Conservation (phyloP, 805 yeast species). For the Candida nitratophila region DNA sequence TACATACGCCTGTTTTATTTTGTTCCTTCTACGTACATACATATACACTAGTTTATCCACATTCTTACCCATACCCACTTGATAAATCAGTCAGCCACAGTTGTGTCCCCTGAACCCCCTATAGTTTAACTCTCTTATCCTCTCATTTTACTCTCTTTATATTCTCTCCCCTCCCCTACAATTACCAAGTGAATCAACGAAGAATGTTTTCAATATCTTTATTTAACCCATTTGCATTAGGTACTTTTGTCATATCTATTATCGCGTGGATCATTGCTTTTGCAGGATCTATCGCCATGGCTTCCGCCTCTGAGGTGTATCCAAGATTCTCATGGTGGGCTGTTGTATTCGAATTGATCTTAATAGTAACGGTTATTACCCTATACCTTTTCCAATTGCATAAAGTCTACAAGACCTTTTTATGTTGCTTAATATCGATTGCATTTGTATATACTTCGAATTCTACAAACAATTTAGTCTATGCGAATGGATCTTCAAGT, state of each 20-base stretch:
- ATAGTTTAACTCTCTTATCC: no score
- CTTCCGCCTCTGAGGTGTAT: conserved; percentile 35
- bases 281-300: conserved; percentile 76
- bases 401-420: conserved; percentile 58
- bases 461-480: conserved; percentile 73
- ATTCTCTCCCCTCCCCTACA: not conserved
- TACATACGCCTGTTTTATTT: no score
- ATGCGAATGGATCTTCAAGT: conserved; percentile 52
- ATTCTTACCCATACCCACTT: no score
- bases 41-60: no score
- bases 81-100: no score
- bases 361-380: conserved; percentile 43
- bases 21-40: no score
- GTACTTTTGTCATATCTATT: conserved; percentile 66
- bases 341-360: conserved; percentile 64
- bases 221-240: conserved; percentile 71
- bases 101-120: no score
- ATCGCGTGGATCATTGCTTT: conserved; percentile 85
- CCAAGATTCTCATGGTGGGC: conserved; percentile 98
- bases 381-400: conserved; percentile 55
- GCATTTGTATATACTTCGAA: conserved; percentile 84
- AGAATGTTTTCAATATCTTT: conserved; percentile 5
- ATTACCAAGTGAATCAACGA: no score
- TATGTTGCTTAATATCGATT: conserved; percentile 52
- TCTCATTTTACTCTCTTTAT: no score